Percentiles rank a stretch among this genome's conserved stretches.
These are phyloP conservation scores for Thecaphora frezii DNA, from an alignment of 1,284 basidiomycete species.

Conservation along the genomic window DNA sequence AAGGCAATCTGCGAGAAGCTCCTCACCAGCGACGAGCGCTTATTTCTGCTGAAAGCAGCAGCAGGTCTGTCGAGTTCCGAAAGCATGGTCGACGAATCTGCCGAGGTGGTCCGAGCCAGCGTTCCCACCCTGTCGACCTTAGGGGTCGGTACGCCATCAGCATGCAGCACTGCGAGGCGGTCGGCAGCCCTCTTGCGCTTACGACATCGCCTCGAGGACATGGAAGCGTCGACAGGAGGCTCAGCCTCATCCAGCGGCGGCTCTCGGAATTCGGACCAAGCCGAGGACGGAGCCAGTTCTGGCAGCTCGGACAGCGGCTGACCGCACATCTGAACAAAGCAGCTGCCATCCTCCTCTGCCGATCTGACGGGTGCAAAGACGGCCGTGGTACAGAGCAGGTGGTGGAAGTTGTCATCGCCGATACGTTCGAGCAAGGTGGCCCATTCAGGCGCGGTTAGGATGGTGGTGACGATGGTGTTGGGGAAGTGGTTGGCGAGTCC, in stretches of 20 bases:
- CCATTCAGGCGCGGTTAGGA: constrained; percentile 70
- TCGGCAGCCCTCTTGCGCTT: too few relatives aligned
- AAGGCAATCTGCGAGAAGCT: constrained; percentile 65
- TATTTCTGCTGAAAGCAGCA: not conserved
- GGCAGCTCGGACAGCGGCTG: constrained; percentile 66
- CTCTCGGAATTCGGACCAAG: not conserved
- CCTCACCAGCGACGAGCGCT: not conserved
- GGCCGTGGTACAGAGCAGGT: constrained; percentile 72
- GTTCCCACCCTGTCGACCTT: constrained; percentile 8
- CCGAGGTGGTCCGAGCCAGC: constrained; percentile 7
- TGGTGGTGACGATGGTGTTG: constrained; percentile 73
- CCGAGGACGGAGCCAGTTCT: not conserved
- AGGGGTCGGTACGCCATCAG: constrained; percentile 13
- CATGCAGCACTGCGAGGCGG: constrained; percentile 1
- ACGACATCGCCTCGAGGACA: too few relatives aligned
- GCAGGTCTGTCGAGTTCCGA: not conserved
- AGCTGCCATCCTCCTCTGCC: constrained; percentile 65
- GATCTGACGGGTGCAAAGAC: constrained; percentile 70
- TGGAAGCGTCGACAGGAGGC: not conserved
- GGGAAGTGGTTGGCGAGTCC: constrained; percentile 68
- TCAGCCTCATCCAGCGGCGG: not conserved
- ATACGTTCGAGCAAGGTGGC: constrained; percentile 68
- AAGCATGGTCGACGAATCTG: not conserved
- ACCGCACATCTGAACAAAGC: constrained; percentile 77
- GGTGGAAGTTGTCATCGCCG: constrained; percentile 71